Base-by-base conservation (phyloP, 2,329 filamentous ascomycete genomes). In the Chrysosphaeria jannelii region DNA sequence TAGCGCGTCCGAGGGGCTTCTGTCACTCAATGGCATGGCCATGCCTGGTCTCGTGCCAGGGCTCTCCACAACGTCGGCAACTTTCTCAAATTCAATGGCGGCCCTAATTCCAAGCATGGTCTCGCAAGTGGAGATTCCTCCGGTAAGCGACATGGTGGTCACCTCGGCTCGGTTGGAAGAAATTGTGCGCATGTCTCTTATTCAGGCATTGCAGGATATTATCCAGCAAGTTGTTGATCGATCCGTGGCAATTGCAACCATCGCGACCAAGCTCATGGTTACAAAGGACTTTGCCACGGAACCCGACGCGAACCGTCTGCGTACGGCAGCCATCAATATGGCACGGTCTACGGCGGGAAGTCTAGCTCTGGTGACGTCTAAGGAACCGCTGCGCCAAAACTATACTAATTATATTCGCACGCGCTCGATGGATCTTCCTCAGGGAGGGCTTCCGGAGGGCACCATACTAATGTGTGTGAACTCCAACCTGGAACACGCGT, bases 381-480 rank as follows among this genome's bases (percentile, higher is more conserved):
- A 93, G 44, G 85, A 97, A 42, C 85, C 85, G 10, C 53, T 97
- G 10, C 66, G 85, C 29, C 85, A 88, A 42, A 93, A 88, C 46
- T 89, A 97, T 44, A 88, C 72, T 25, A 97, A 93, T 45, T 89
- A 93, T 39, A 78, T 97, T 42, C 70, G 85, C 24, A 54, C 53
- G 23, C 42, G 66, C n/a, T 55, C 62, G 3, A 50, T 46, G 23
- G 62, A 67, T 18, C 57, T 89, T 18, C 65, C 75, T 25, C 70
- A 75, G 25, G 72, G 21, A 6, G 23, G 74, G 10, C 57, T 97
- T 30, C 76, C 85, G 0, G 85, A 97, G 45, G 85, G 85, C 5
- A 74, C 85, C 15, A 85, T 97, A 29, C 61, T 93, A 27, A 91
- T 97, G 75, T 93, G 88, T 43, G 81, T 97, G 29, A 97, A 93